phyloP scores from a whole-genome alignment of 495 filamentous ascomycete species.

The Bacidia rubella region DNA sequence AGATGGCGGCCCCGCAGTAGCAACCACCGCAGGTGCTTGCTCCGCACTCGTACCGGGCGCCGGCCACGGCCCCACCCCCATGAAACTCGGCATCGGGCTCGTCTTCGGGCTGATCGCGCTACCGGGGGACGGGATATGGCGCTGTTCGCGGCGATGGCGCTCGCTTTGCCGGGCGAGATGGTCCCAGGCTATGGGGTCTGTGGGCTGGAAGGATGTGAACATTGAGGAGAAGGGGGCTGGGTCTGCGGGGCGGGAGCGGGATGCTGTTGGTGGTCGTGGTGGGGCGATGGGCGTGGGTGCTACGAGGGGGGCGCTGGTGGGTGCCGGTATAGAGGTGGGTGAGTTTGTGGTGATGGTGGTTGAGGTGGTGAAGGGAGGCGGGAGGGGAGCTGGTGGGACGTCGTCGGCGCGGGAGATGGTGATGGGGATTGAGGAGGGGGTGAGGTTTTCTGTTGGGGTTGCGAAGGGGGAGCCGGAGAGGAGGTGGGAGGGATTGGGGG shows the following conservation, averaged over 20 bases:
- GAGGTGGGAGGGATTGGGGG: not conserved
- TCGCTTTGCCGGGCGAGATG: slow-evolving; percentile 15
- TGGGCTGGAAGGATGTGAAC: not conserved
- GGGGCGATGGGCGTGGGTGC: slow-evolving; percentile 3
- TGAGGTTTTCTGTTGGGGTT: not conserved
- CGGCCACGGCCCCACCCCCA: not conserved
- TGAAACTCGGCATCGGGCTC: not conserved
- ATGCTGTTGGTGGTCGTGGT: slow-evolving; percentile 1
- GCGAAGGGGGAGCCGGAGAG: not conserved
- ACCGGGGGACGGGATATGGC: not conserved
- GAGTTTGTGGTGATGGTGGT: not conserved
- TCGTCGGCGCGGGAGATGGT: not conserved
- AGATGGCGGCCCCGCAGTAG: too few species aligned
- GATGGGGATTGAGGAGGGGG: not conserved
- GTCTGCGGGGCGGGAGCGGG: not conserved
- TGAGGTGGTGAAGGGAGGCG: not conserved
- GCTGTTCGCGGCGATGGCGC: slow-evolving; percentile 5
- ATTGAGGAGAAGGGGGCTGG: not conserved
- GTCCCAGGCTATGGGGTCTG: slow-evolving; percentile 12
- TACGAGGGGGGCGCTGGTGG: not conserved
- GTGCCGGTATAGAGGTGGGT: not conserved
- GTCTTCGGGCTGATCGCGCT: slow-evolving; percentile 11
- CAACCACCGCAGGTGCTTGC: too few species aligned
- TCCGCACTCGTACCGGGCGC: not conserved
- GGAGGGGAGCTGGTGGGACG: not conserved